phyloP scores from a whole-genome alignment of 305 asterid genomes.

The Coffea humblotiana region DNA sequence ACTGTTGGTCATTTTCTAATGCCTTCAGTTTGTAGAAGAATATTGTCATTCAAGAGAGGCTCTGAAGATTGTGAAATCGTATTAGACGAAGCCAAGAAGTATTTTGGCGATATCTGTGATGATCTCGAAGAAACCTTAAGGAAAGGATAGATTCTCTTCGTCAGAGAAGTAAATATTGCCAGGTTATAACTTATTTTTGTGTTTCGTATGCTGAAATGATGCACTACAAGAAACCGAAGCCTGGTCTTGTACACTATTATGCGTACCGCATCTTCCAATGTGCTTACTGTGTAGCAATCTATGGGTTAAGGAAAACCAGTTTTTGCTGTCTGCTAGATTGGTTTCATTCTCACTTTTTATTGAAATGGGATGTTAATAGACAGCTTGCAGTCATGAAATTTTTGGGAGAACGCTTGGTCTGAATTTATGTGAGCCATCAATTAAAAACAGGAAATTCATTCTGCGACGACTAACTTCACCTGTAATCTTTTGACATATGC shows the following conservation, averaged over 20 bases:
- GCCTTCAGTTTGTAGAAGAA: background rate
- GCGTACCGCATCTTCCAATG: background rate
- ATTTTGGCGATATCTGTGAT: background rate
- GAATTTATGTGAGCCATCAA: background rate
- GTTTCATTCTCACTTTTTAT: background rate
- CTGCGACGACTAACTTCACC: background rate
- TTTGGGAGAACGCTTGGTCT: background rate
- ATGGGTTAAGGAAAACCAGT: no score
- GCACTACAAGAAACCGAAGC: background rate
- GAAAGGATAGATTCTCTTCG: background rate
- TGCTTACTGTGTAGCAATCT: background rate
- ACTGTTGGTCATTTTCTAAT: background rate
- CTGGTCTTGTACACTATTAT: background rate
- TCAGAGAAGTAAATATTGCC: background rate
- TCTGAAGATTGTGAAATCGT: background rate
- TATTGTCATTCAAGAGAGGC: background rate
- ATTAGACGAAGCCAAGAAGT: background rate
- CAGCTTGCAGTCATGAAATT: background rate
- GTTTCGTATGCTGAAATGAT: background rate
- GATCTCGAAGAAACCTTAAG: no score
- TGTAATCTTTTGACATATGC: no score
- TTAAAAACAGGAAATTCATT: background rate
- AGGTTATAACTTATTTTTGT: background rate
- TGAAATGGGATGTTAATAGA: background rate
- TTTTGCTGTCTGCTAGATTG: no score